phyloP scores from a whole-genome alignment of 192 early-diverging fungal species.

The Linnemannia exigua region DNA sequence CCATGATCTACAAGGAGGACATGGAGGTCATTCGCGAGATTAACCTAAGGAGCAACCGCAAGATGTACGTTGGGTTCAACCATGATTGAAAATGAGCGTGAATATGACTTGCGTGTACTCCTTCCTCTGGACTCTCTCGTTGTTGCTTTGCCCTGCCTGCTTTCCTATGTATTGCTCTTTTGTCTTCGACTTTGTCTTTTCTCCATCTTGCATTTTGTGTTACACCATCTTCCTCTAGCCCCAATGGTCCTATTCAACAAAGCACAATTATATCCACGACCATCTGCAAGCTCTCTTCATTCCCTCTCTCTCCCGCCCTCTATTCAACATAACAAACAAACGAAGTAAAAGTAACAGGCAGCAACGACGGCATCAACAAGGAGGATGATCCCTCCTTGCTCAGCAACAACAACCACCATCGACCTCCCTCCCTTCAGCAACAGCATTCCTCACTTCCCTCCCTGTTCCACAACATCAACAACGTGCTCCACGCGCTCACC shows the following conservation, averaged over 20 bases:
- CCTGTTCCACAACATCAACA: background rate
- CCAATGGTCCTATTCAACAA: too few species aligned
- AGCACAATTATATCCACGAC: too few species aligned
- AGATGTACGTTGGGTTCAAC: slow-evolving; percentile 12
- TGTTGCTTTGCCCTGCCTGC: background rate
- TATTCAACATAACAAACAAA: too few species aligned
- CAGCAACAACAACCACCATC: background rate
- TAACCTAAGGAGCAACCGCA: slow-evolving; percentile 31
- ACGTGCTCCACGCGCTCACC: background rate
- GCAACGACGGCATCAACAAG: too few species aligned
- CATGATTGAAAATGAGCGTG: background rate
- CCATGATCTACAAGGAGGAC: slow-evolving; percentile 37
- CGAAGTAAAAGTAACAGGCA: too few species aligned
- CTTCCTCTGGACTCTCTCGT: background rate
- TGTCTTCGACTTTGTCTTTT: background rate
- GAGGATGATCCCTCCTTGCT: background rate
- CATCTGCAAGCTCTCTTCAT: too few species aligned
- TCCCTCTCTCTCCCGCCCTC: too few species aligned
- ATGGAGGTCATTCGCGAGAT: slow-evolving; percentile 47
- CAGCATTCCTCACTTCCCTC: background rate
- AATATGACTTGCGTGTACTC: background rate
- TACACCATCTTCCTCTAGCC: background rate
- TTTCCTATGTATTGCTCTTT: background rate
- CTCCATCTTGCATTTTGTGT: background rate
- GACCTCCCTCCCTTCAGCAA: background rate